phyloP scores from a whole-genome alignment of 2,329 filamentous ascomycete species.

The Colletotrichum tamarilloi region DNA sequence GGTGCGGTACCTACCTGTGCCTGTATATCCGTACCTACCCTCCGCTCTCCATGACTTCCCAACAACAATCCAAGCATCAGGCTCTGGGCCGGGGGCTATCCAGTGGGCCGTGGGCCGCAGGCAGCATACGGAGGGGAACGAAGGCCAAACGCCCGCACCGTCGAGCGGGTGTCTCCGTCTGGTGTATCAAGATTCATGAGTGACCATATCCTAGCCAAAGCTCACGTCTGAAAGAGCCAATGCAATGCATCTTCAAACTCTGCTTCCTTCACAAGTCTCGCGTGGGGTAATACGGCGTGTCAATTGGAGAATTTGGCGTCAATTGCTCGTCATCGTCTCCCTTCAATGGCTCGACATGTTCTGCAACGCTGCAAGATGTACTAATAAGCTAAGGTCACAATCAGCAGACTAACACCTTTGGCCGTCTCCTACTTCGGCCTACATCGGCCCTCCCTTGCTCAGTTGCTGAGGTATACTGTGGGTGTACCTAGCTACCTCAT shows the following conservation, averaged over 20 bases:
- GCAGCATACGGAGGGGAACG: not conserved
- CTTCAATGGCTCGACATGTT: constrained; percentile 1
- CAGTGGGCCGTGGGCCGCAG: not conserved
- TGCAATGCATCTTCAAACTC: constrained; percentile 15
- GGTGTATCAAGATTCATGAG: not conserved
- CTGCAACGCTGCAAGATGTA: not conserved
- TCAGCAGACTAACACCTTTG: not conserved
- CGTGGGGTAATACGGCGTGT: not conserved
- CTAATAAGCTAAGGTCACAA: not conserved
- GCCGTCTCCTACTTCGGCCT: constrained; percentile 15
- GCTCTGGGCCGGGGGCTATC: not conserved
- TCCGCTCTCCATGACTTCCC: not conserved
- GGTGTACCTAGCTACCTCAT: not conserved
- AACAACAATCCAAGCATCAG: not conserved
- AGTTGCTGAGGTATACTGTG: constrained; percentile 1
- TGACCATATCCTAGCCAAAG: constrained; percentile 20
- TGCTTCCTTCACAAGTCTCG: not conserved
- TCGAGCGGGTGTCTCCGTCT: not conserved
- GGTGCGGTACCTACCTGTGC: not conserved
- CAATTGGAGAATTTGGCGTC: not conserved
- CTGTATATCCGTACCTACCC: too few relatives aligned
- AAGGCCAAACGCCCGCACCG: constrained; percentile 9
- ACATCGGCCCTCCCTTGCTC: constrained; percentile 14
- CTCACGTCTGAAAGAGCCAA: constrained; percentile 26
- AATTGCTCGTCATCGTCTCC: constrained; percentile 4